Evolutionary conservation across 179 eudicot species (phyloP).

Genomic region (Corrigiola litoralis): DNA sequence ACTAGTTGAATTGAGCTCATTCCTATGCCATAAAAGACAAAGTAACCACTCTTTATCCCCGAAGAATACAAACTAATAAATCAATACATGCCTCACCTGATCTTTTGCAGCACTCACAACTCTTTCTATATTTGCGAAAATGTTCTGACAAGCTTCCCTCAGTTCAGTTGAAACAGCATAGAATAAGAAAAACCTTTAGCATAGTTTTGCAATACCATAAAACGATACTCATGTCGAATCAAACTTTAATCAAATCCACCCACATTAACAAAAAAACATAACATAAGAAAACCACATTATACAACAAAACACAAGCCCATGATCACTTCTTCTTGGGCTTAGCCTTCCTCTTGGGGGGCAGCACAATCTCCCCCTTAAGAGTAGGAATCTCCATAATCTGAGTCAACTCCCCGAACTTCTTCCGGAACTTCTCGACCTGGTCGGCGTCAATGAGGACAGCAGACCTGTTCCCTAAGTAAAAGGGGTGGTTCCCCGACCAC

Average conservation of each 20-base stretch:
- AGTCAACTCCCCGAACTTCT: conserved; percentile 51
- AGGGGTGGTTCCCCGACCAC: conserved; percentile 92
- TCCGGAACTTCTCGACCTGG: conserved; percentile 79
- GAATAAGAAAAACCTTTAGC: too few relatives aligned
- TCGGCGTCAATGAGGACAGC: conserved; percentile 51
- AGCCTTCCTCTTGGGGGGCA: conserved; percentile 61
- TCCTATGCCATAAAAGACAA: too few relatives aligned
- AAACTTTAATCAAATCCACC: conserved; percentile 6
- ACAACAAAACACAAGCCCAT: neutral
- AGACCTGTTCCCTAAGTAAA: conserved; percentile 59
- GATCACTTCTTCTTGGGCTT: conserved; percentile 52
- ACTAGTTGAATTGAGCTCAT: too few relatives aligned
- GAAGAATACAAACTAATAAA: too few relatives aligned
- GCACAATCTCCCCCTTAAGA: conserved; percentile 77
- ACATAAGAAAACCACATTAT: neutral
- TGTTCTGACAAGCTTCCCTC: too few relatives aligned
- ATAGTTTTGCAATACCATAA: too few relatives aligned
- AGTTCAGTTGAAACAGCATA: too few relatives aligned
- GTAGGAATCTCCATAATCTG: conserved; percentile 60
- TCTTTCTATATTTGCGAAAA: too few relatives aligned
- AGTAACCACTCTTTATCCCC: too few relatives aligned
- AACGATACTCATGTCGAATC: neutral
- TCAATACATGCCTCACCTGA: too few relatives aligned
- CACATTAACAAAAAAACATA: neutral
- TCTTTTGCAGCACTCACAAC: too few relatives aligned